phyloP scores from a whole-genome alignment of 495 filamentous ascomycete genomes.

The Aspergillus ellipticus region DNA sequence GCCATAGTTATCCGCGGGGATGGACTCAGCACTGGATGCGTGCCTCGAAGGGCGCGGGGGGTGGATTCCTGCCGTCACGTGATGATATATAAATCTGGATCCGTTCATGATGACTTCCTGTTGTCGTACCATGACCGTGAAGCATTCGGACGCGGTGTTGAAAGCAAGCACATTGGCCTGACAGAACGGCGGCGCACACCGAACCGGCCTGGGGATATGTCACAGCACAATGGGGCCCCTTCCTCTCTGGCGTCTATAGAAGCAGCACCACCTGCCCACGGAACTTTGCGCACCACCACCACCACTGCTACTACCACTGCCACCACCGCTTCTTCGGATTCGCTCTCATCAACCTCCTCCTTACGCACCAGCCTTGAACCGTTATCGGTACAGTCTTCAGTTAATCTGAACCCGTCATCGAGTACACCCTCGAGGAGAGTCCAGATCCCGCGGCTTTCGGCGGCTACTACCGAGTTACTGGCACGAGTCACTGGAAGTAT shows the following conservation, averaged over 20 bases:
- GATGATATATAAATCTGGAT: slow-evolving; percentile 33
- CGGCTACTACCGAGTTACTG: slow-evolving; percentile 25
- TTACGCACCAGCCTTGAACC: slow-evolving; percentile 5
- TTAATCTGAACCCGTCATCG: slow-evolving; percentile 10
- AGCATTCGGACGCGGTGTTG: neutral
- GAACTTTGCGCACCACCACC: slow-evolving; percentile 11
- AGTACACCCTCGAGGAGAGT: slow-evolving; percentile 13
- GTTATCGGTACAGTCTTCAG: neutral
- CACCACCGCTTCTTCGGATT: slow-evolving; percentile 9
- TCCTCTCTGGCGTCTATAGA: slow-evolving; percentile 25
- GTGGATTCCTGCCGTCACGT: slow-evolving; percentile 23
- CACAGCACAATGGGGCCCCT: slow-evolving; percentile 26
- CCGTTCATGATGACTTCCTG: slow-evolving; percentile 7
- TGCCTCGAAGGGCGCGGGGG: slow-evolving; percentile 3
- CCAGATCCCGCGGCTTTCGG: slow-evolving; percentile 23
- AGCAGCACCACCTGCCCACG: slow-evolving; percentile 18
- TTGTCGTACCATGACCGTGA: neutral
- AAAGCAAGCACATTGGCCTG: neutral
- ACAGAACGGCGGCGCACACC: slow-evolving; percentile 1
- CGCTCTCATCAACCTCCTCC: slow-evolving; percentile 13
- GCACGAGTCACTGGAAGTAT: slow-evolving; percentile 20
- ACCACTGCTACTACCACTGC: no score
- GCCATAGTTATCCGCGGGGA: neutral
- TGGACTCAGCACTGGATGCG: neutral
- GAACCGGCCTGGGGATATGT: slow-evolving; percentile 19